Conservation (phyloP, 2,329 filamentous ascomycete genomes). For the Drechslerella stenobrocha region DNA sequence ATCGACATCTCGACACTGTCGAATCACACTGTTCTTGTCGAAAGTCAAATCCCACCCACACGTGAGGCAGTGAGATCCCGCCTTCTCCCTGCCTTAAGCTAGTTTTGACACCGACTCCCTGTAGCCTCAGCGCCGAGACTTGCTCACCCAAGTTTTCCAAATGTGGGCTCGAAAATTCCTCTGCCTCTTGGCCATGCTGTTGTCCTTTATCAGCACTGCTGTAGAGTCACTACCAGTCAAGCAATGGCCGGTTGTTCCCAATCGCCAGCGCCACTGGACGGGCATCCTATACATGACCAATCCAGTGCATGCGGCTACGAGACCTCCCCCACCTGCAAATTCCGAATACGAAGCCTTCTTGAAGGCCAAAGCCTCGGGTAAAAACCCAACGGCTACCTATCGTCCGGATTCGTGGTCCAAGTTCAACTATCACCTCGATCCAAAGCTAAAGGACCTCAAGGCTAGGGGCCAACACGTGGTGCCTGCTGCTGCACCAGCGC, state of each 20-base stretch:
- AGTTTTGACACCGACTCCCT: too few relatives aligned
- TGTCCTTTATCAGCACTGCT: constrained; percentile 1
- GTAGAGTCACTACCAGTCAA: constrained; percentile 15
- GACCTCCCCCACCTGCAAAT: constrained; percentile 1
- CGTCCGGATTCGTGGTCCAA: constrained; percentile 33
- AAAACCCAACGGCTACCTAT: constrained; percentile 17
- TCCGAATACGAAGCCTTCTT: constrained; percentile 15
- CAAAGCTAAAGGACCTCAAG: too few relatives aligned
- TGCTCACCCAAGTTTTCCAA: not conserved
- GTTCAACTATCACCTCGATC: constrained; percentile 32
- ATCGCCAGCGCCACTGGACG: constrained; percentile 22
- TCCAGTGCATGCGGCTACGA: constrained; percentile 7
- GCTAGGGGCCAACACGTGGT: too few relatives aligned
- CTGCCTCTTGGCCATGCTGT: constrained; percentile 10
- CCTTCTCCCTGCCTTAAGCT: too few relatives aligned
- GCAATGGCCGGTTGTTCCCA: constrained; percentile 27
- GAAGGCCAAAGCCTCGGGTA: constrained; percentile 17
- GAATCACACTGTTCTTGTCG: too few relatives aligned
- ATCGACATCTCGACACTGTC: too few relatives aligned
- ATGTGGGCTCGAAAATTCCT: constrained; percentile 10
- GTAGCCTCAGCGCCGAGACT: too few relatives aligned
- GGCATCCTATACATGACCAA: constrained; percentile 11
- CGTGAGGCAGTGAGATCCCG: too few relatives aligned
- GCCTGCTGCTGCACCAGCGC: not conserved
- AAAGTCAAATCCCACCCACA: too few relatives aligned